Evolutionary conservation across 345 rosid species (phyloP), one percentile per base, ranked within the genome.

Genomic region (Euphorbia pulcherrima): DNA sequence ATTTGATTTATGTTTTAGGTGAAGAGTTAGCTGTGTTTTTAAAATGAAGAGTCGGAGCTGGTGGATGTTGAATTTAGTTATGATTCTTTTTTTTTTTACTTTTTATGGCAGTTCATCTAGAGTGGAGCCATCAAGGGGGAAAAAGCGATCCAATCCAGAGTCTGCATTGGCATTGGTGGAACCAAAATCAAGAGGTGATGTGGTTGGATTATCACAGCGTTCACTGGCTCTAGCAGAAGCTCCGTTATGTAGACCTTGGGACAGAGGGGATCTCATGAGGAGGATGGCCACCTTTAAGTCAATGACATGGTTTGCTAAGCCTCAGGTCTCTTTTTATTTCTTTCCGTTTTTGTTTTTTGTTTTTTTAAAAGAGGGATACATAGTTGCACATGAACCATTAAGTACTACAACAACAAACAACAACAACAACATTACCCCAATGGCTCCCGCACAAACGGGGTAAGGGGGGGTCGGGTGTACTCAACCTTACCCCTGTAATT

Each of bases 241-340:
- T 72, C 92, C 90, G 0, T 55, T 81, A 27, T 90, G 98, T 56
- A 81, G 91, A 74, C 98, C 97, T 0, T 94, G 99, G 97, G 91
- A 89, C 68, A 82, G 99, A 41, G 88, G 90, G 10, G 99, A 94
- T 67, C 86, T 94, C 72, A 80, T 94, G 89, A 86, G 83, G 81
- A 85, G 99, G 75, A 68, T 85, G 14, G 83, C 96, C 46, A 86
- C 95, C 29, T 94, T 86, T 72, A 94, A 91, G 84, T 91, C 99
- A 63, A 94, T 94, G 99, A 88, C 92, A 20, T 94, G 99, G 95
- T 89, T 94, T 55, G 96, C 96, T 30, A 91, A 89, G 68, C 97
- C 96, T 57, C 81, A 88, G 96, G 99, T 90, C 60, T 54, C 8
- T 90, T 59, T 47, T 29, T 27, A 16, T n/a, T 57, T 48, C 20